Evolutionary conservation across 108 stramenopile genomes (phyloP), one percentile per base, ranked within the genome.

Genomic region (Pseudonitzschia multistriata): DNA sequence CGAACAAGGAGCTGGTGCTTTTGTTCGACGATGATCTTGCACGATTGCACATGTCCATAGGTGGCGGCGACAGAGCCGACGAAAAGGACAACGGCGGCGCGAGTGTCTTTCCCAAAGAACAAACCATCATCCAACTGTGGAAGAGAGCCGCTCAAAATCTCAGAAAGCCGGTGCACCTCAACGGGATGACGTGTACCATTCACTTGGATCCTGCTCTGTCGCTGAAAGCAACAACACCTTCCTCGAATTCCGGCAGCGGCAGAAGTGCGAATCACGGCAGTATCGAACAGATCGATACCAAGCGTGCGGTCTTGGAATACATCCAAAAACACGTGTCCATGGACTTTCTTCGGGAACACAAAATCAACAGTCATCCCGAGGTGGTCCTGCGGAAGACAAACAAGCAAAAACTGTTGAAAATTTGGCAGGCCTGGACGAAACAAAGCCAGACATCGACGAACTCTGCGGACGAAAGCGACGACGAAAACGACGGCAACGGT

Each of bases 361-460:
- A 79, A 33, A 63, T 92, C 45, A 92, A 89, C 57, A 74, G 72
- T 37, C 50, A 76, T 40, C 56, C 76, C 10, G 72, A 73, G 30
- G 87, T 88, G 17, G 70, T 84, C 17, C 64, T 92, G 30, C 52
- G 84, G 57, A 92, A 89, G 68, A 74, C 74, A n/a, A 92, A 92
- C 54, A 71, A 76, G 40, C 76, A 71, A 6, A 70, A 73, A 29
- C 62, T 92, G 49, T 25, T 69, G 19, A 54, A 56, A 28, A 73
- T 81, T 37, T 86, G 85, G 79, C 45, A 81, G 29, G 68, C 74
- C 6, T 87, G 83, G 76, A 63, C 49, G 22, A 64, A 73, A 56
- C 48, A 67, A 21, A 22, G 36, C 52, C 66, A 71, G 27, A 1
- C 34, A 22, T 14, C 27, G 36, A 25, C 5, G 29, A 28, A 8